Conservation (phyloP, 75 land plant species). For the Chamaecyparis obtusa region DNA sequence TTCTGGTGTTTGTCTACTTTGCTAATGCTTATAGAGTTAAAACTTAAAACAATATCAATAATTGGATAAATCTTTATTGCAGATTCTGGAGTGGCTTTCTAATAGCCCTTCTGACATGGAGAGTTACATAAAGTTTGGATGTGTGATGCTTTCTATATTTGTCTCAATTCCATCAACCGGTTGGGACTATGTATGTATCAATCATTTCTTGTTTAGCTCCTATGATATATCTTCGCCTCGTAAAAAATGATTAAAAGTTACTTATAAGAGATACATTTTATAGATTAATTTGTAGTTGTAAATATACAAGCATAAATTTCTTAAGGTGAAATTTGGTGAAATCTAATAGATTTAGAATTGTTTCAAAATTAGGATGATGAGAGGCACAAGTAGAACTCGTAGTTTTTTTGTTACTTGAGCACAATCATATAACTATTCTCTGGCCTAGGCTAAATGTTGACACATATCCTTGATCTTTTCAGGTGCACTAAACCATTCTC, state of each 20-base stretch:
- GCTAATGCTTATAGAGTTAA: background rate
- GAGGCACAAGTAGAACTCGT: constrained; percentile 74
- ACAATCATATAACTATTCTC: constrained; percentile 59
- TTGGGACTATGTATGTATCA: constrained; percentile 69
- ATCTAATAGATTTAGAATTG: no score
- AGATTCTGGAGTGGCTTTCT: constrained; percentile 85
- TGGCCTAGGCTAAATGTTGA: constrained; percentile 48
- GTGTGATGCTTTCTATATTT: constrained; percentile 78
- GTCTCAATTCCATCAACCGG: constrained; percentile 64
- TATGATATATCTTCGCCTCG: background rate
- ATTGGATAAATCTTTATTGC: background rate
- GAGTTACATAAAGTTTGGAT: constrained; percentile 93
- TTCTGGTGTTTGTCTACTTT: background rate
- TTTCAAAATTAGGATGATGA: no score
- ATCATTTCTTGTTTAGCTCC: background rate
- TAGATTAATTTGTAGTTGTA: no score
- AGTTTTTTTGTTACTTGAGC: constrained; percentile 52
- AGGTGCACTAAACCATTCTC: constrained; percentile 42
- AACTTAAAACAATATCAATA: background rate
- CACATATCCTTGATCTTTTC: constrained; percentile 84
- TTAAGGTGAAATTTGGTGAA: no score
- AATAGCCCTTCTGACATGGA: constrained; percentile 86
- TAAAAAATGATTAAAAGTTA: background rate
- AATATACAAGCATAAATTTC: no score
- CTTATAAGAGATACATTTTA: no score